Base-by-base conservation (phyloP, 192 early-diverging fungal species). In the Dimargaris xerosporica region DNA sequence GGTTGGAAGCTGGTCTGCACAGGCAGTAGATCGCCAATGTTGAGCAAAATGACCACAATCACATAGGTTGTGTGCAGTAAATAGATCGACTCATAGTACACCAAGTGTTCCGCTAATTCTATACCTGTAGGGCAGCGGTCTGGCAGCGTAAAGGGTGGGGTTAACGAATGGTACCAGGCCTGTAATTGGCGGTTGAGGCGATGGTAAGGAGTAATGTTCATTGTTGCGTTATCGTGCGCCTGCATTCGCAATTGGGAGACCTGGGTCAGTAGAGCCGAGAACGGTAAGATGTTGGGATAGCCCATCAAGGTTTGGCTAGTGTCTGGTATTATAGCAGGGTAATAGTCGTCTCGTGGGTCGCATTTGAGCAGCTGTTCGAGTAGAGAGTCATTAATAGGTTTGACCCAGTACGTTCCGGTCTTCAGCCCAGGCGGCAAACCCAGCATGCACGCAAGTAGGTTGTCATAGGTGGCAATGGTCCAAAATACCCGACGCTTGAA, bases 11-110 rank as follows among this genome's bases (percentile, higher is more conserved):
- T 28, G 28, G 21, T 28, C 9, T n/a, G 19, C 9, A 26, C 28
- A 10, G 19, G 28, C 50, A 28, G 28, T 28, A 21, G n/a, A 52
- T 52, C 28, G 19, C 19, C 23, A n/a, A 28, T 52, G 19, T 52
- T 52, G 50, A 28, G 23, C 50, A 52, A 26, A 19, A 52, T 52
- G 15, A 52, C 50, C 50, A 52, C 50, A 52, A 52, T 26, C 21
- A 26, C 23, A 28, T 52, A 52, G 19, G 23, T 26, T 19, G 50
- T n/a, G 19, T 52, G 50, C 23, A 52, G 50, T 19, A 52, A 11
- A 10, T 26, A 11, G 23, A 52, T 11, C 11, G 23, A 11, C 50
- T 26, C 50, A 3, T 28, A 52, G 28, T 52, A 19, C 28, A 26
- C 28, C 23, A 28, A n/a, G 19, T 19, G 9, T 28, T 52, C 23